Evolutionary conservation across 768 basidiomycete genomes (phyloP), one percentile per base, ranked within the genome.

Genomic region (Pleurotus platypus): DNA sequence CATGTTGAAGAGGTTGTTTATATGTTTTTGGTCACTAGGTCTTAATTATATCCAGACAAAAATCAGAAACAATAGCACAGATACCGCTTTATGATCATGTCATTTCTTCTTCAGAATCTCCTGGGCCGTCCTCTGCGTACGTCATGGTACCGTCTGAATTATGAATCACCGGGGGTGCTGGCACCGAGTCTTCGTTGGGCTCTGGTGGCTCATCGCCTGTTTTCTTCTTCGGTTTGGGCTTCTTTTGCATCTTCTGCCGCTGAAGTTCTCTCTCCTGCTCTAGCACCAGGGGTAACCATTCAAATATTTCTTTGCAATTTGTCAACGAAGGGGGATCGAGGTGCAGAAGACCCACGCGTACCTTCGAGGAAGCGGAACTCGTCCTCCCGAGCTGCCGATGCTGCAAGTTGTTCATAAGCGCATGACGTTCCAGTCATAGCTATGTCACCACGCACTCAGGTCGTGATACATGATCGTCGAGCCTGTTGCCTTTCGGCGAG

Each of bases 331-430:
- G 20, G 15, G 9, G 35, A 18, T 1, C 16, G 2, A 24, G 51
- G 37, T 4, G 6, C 5, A 30, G 16, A 24, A 7, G 9, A 22
- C n/a, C 30, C n/a, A n/a, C 16, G 55, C 71, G 13, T 61, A 89
- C 90, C 90, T 70, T 90, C 86, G 4, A 92, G 78, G 65, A 92
- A 92, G 46, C 87, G 65, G 62, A 89, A 92, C 60, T 92, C 90
- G 49, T 90, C 88, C 62, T 80, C 81, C 55, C 85, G 78, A 27
- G 85, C 82, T 8, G 84, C 82, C 7, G 77, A 75, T 4, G 82
- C 90, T 91, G 57, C 12, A 55, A n/a, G 48, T 27, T 13, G 48
- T 18, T 27, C 46, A 30, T 16, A 58, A 18, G 18, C 24, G 47
- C 45, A 22, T 9, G 9, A 11, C 47, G 20, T 39, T 49, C 24